A percentile compares a stretch with the other conserved stretches of the same genome.
These are phyloP conservation scores for Aureobasidium mangrovei DNA, from an alignment of 2,329 filamentous ascomycete species.

Conservation along the genomic window DNA sequence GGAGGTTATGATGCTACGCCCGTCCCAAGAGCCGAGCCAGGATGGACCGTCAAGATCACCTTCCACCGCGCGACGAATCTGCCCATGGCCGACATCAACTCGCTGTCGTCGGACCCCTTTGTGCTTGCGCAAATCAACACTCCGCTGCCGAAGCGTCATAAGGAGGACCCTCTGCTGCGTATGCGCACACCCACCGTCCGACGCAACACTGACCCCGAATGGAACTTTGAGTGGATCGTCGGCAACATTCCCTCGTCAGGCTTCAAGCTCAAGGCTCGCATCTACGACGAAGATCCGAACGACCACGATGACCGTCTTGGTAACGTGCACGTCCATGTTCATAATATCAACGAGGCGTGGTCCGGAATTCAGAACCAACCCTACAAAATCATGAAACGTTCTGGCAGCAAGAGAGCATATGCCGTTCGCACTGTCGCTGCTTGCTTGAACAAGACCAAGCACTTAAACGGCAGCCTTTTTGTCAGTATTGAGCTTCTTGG, in stretches of 20 bases:
- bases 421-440: slow-evolving; percentile 59
- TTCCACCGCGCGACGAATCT: slow-evolving; percentile 76
- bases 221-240: slow-evolving; percentile 81
- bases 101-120: slow-evolving; percentile 75
- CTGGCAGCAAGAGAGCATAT: slow-evolving; percentile 82
- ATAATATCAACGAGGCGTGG: slow-evolving; percentile 56
- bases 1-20: slow-evolving; percentile 77
- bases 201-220: slow-evolving; percentile 62
- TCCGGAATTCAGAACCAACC: slow-evolving; percentile 53
- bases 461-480: slow-evolving; percentile 61
- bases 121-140: slow-evolving; percentile 67
- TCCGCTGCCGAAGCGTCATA: slow-evolving; percentile 64
- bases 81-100: slow-evolving; percentile 70
- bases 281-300: slow-evolving; percentile 84
- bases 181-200: slow-evolving; percentile 70
- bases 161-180: slow-evolving; percentile 69
- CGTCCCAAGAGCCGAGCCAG: slow-evolving; percentile 62
- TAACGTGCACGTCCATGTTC: slow-evolving; percentile 65
- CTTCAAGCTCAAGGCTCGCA: slow-evolving; percentile 72
- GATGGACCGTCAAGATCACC: slow-evolving; percentile 77
- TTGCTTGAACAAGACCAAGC: slow-evolving; percentile 50
- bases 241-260: slow-evolving; percentile 75
- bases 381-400: slow-evolving; percentile 71
- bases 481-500: slow-evolving; percentile 74
- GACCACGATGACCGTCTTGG: slow-evolving; percentile 83